Evolutionary conservation across 1,284 basidiomycete species (phyloP).

Genomic region (Tetrapyrgos nigripes): DNA sequence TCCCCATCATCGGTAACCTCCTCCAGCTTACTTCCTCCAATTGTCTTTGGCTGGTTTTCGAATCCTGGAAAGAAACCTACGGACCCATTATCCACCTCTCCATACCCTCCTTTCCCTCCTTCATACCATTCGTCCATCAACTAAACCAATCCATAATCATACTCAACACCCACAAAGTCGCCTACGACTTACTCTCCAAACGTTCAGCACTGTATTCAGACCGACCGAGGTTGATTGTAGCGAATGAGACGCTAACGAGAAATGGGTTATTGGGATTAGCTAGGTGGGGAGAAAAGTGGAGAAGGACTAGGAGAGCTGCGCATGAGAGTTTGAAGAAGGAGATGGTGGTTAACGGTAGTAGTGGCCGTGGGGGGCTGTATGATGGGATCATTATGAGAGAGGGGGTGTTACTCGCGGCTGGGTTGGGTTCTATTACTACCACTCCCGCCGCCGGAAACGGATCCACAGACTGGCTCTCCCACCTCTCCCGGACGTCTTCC

Average conservation of each 20-base stretch:
- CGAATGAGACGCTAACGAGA: slow-evolving; percentile 3
- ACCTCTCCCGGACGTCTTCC: background rate
- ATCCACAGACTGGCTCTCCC: background rate
- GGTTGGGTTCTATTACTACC: background rate
- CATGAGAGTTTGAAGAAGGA: slow-evolving; percentile 53
- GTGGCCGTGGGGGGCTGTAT: background rate
- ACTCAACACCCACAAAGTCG: slow-evolving; percentile 1
- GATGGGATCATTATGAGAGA: background rate
- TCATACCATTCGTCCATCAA: background rate
- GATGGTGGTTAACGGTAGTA: background rate
- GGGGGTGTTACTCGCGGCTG: background rate
- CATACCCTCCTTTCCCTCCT: background rate
- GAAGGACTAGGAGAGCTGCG: slow-evolving; percentile 28
- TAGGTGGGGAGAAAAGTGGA: slow-evolving; percentile 31
- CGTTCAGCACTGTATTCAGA: slow-evolving; percentile 9
- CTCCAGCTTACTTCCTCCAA: background rate
- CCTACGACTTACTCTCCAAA: background rate
- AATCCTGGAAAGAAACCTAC: background rate
- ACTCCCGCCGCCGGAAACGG: background rate
- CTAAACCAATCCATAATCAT: background rate
- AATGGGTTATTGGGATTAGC: background rate
- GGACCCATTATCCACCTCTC: background rate
- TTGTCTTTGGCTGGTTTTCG: background rate
- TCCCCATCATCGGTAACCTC: slow-evolving; percentile 4
- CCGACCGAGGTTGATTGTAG: slow-evolving; percentile 10